A percentile compares a stretch with the other conserved stretches of the same genome.
Conservation (phyloP, 2,329 filamentous ascomycete species). For the Moelleriella libera region DNA sequence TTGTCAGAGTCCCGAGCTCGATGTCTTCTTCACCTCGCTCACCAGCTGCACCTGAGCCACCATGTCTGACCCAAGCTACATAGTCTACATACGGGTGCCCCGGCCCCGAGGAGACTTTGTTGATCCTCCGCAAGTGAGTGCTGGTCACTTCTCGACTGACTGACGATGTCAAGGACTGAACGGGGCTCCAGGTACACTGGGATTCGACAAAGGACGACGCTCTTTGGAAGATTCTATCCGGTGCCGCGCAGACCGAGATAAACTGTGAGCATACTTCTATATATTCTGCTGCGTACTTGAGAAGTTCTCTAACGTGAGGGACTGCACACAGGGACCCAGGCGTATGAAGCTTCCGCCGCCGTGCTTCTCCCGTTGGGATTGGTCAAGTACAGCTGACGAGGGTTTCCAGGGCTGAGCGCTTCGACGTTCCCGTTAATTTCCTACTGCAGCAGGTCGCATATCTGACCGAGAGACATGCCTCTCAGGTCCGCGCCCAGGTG, state of each 20-base stretch:
- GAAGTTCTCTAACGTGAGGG: not conserved
- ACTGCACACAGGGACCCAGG: constrained; percentile 51
- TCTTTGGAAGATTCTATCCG: constrained; percentile 81
- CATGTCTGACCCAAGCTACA: constrained; percentile 45
- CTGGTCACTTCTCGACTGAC: constrained; percentile 2
- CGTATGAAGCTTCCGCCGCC: constrained; percentile 34
- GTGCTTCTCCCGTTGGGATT: constrained; percentile 6
- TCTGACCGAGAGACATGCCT: constrained; percentile 81
- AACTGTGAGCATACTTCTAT: constrained; percentile 49
- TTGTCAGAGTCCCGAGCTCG: not conserved
- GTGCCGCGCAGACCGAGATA: constrained; percentile 67
- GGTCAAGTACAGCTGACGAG: constrained; percentile 3
- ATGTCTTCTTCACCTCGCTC: not conserved
- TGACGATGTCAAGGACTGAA: not conserved
- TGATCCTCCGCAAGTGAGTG: constrained; percentile 71
- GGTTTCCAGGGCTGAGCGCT: constrained; percentile 49
- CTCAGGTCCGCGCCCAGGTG: constrained; percentile 83
- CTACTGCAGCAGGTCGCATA: constrained; percentile 87
- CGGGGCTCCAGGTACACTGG: constrained; percentile 60
- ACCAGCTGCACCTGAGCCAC: not conserved
- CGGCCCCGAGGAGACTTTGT: constrained; percentile 78
- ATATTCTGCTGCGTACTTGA: not conserved
- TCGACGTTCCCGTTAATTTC: constrained; percentile 78
- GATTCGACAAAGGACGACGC: constrained; percentile 72
- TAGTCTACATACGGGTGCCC: constrained; percentile 79